These are phyloP conservation scores for Lipomyces yamanashiensis DNA, from an alignment of 805 yeast species.

Conservation along the genomic window DNA sequence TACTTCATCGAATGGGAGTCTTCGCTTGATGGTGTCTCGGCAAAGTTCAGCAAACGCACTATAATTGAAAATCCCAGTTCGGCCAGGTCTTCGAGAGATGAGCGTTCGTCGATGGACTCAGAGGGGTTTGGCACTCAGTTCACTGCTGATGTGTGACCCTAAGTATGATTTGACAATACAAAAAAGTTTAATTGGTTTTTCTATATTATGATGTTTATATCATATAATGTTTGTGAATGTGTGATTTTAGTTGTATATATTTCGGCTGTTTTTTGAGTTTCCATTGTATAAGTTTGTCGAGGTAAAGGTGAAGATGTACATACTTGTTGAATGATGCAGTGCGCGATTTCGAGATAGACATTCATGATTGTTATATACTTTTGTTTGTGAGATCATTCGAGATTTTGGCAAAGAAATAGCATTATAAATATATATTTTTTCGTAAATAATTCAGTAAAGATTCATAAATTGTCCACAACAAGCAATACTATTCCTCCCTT, in stretches of 20 bases:
- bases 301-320: background rate
- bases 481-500: too few relatives aligned
- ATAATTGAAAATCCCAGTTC: background rate
- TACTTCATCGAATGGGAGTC: constrained; percentile 24
- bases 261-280: background rate
- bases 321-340: constrained; percentile 15
- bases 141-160: background rate
- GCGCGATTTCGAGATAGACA: constrained; percentile 6
- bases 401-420: background rate
- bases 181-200: too few relatives aligned
- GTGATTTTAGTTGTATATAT: too few relatives aligned
- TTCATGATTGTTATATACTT: background rate
- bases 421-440: background rate
- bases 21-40: constrained; percentile 14
- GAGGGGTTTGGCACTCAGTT: background rate
- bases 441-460: background rate
- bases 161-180: background rate
- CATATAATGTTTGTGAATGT: too few relatives aligned
- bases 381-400: background rate
- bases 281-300: background rate
- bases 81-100: background rate
- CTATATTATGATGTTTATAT: too few relatives aligned
- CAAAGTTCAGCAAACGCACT: constrained; percentile 15
- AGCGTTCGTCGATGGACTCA: background rate
- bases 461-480: too few relatives aligned